Percentiles rank a stretch among this genome's conserved stretches.
These are phyloP conservation scores for Corylus heterophylla DNA, from an alignment of 306 rosid genomes.

Conservation along the genomic window DNA sequence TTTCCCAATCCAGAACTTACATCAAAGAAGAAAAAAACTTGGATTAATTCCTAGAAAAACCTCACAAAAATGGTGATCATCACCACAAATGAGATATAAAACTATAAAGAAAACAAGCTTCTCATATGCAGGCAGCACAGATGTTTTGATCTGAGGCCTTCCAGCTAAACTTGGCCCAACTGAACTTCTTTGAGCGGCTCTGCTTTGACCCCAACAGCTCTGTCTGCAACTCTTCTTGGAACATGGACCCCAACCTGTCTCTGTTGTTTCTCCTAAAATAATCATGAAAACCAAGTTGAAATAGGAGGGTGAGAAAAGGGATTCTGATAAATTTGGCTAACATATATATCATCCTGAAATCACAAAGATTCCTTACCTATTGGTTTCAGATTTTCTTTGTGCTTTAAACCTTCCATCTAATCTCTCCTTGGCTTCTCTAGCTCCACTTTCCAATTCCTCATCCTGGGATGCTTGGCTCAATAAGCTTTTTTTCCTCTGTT, in stretches of 20 bases:
- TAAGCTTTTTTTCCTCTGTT: constrained; percentile 34
- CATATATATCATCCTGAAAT: not conserved
- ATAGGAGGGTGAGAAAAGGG: not conserved
- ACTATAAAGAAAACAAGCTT: constrained; percentile 29
- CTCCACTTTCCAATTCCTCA: constrained; percentile 54
- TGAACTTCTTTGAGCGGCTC: constrained; percentile 45
- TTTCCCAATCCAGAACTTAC: not conserved
- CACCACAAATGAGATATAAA: not conserved
- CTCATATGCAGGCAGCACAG: constrained; percentile 67
- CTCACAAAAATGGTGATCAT: not conserved
- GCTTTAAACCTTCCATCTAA: constrained; percentile 63
- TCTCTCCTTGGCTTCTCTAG: constrained; percentile 74
- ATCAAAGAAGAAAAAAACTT: not conserved
- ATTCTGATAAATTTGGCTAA: not conserved
- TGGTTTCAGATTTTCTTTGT: constrained; percentile 42
- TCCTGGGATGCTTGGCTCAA: constrained; percentile 36
- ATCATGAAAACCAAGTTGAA: not conserved
- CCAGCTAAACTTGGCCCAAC: constrained; percentile 72
- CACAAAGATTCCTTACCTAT: constrained; percentile 27
- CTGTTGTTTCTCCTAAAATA: not conserved
- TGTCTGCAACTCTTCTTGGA: constrained; percentile 26
- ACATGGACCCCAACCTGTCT: constrained; percentile 7
- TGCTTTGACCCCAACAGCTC: constrained; percentile 38
- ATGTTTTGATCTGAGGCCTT: constrained; percentile 62
- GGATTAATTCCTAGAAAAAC: not conserved